Percentiles rank a stretch among this genome's conserved stretches.
These are phyloP conservation scores for Alternaria sp. DNA, from an alignment of 2,329 filamentous ascomycete species.

Conservation along the genomic window DNA sequence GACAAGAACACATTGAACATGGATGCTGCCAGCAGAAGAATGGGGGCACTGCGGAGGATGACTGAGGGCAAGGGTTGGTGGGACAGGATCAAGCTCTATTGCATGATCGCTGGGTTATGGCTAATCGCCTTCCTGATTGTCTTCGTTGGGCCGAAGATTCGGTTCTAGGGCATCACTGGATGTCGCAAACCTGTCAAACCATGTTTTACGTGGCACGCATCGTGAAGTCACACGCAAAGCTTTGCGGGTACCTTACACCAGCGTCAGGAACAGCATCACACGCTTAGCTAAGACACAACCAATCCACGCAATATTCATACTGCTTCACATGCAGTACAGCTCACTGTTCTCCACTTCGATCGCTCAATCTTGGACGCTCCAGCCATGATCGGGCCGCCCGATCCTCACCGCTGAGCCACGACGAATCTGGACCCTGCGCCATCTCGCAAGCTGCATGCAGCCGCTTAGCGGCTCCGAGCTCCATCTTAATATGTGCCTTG, in stretches of 20 bases:
- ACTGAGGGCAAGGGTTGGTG: slow-evolving; percentile 90
- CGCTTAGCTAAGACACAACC: background rate
- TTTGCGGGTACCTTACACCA: background rate
- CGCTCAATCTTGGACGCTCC: slow-evolving; percentile 3
- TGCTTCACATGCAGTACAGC: slow-evolving; percentile 6
- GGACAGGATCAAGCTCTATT: slow-evolving; percentile 84
- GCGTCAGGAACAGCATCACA: slow-evolving; percentile 10
- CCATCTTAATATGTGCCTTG: slow-evolving; percentile 15
- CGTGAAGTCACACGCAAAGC: background rate
- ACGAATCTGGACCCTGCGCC: slow-evolving; percentile 29
- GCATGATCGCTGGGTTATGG: slow-evolving; percentile 83
- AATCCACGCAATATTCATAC: slow-evolving; percentile 2
- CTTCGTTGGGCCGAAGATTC: slow-evolving; percentile 85
- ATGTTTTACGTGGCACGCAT: background rate
- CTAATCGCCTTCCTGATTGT: slow-evolving; percentile 80
- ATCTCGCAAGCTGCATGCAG: slow-evolving; percentile 31
- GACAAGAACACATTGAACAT: slow-evolving; percentile 80
- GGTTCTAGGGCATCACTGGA: slow-evolving; percentile 66
- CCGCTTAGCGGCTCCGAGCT: slow-evolving; percentile 29
- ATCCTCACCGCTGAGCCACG: slow-evolving; percentile 16
- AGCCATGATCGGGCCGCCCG: slow-evolving; percentile 12
- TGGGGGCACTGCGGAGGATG: slow-evolving; percentile 80
- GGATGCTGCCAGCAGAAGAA: slow-evolving; percentile 76
- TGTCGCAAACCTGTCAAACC: background rate
- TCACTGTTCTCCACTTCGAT: slow-evolving; percentile 9